phyloP scores from a whole-genome alignment of 2,329 filamentous ascomycete species.

The Talaromyces sp. region DNA sequence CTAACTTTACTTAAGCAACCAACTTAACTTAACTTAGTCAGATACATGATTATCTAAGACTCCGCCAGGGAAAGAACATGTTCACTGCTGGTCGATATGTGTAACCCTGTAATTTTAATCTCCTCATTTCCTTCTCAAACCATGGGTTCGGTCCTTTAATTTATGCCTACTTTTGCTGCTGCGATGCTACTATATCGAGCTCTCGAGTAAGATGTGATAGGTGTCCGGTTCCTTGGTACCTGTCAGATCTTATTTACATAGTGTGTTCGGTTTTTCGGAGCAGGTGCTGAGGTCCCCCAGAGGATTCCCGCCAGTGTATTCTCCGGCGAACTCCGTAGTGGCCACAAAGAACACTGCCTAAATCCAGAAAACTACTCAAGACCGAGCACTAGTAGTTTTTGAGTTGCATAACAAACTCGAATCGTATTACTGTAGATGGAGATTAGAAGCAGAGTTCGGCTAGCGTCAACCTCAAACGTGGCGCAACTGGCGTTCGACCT shows the following conservation, averaged over 20 bases:
- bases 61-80: neutral
- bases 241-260: neutral
- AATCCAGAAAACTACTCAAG: no score
- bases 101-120: slow-evolving; percentile 4
- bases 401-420: neutral
- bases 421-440: neutral
- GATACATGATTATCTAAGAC: neutral
- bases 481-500: neutral
- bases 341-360: neutral
- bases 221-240: neutral
- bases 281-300: no score
- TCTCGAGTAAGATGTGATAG: neutral
- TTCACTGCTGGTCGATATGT: neutral
- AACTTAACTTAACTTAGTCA: no score
- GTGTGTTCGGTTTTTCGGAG: no score
- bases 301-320: neutral
- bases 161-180: neutral
- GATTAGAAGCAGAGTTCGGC: neutral
- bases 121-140: slow-evolving; percentile 11
- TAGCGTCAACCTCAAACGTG: slow-evolving; percentile 10
- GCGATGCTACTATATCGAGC: neutral
- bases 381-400: neutral
- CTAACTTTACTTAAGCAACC: no score
- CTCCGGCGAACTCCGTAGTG: neutral
- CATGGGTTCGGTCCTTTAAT: slow-evolving; percentile 8